Base-by-base conservation (phyloP, 441 rosid species). In the Pelargonium cotyledonis region DNA sequence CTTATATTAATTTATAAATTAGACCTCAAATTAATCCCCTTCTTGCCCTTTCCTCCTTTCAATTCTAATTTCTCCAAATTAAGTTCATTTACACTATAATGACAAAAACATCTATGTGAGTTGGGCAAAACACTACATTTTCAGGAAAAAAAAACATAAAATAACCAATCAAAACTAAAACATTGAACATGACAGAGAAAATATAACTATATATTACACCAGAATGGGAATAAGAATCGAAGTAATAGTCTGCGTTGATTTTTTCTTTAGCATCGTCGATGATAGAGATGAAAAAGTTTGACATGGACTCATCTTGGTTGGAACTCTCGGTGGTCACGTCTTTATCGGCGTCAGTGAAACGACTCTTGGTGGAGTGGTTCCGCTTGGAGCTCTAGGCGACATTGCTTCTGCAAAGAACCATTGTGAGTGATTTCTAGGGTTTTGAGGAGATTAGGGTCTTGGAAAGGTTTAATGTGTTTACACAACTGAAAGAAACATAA, bases 161-260 rank as follows among this genome's bases (percentile, higher is more conserved):
- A 49, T n/a, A 46, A 10, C 2, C 9, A n/a, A 46, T 8, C 14
- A 46, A 6, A 46, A 46, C 10, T 6, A n/a, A 47, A 8, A 21
- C 6, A 23, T 10, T n/a, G n/a, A n/a, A n/a, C n/a, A n/a, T n/a
- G n/a, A n/a, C n/a, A n/a, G n/a, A n/a, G n/a, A n/a, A n/a, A n/a
- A n/a, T n/a, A n/a, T n/a, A n/a, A n/a, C n/a, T n/a, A n/a, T n/a
- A n/a, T n/a, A 70, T 66, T 49, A 57, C 82, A 91, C 98, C 96
- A 51, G 90, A 92, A 80, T 90, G 98, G 38, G 96, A 87, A 80
- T 92, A 90, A 8, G 96, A 92, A 74, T 92, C 96, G 77, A 92
- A 92, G 84, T 90, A 92, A 76, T 92, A 92, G 76, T 94, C 97
- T 46, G 94, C 98, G 68, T 96, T 90, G 72, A 97, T 92, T 58